Evolutionary conservation across 2,329 filamentous ascomycete species (phyloP).

Genomic region (Colletotrichum chlorophyti): DNA sequence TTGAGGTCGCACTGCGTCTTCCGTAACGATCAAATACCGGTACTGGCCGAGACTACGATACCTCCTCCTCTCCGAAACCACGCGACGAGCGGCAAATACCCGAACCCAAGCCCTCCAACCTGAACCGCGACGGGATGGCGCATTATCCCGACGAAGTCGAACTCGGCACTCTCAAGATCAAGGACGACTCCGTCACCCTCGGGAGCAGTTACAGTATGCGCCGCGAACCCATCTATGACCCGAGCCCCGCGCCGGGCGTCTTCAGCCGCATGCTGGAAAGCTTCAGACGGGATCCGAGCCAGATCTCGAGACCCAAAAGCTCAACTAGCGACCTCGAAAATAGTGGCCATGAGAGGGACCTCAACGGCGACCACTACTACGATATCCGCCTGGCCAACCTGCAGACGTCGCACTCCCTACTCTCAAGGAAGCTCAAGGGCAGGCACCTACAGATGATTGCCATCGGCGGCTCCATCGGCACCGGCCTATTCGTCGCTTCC

Average conservation of each 20-base stretch:
- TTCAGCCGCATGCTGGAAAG: conserved; percentile 60
- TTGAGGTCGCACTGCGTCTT: neutral
- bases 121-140: conserved; percentile 39
- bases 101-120: neutral
- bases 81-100: neutral
- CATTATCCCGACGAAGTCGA: conserved; percentile 51
- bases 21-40: neutral
- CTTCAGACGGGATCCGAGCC: conserved; percentile 67
- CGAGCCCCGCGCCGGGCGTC: conserved; percentile 39
- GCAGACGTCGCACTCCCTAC: conserved; percentile 77
- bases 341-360: conserved; percentile 33
- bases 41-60: too few species aligned
- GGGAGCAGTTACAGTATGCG: conserved; percentile 60
- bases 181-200: conserved; percentile 61
- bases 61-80: neutral
- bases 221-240: conserved; percentile 55
- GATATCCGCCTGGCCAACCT: conserved; percentile 66
- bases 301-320: conserved; percentile 54
- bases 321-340: conserved; percentile 40
- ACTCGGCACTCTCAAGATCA: conserved; percentile 64
- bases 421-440: conserved; percentile 80
- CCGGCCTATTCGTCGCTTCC: conserved; percentile 86
- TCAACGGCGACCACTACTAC: conserved; percentile 56
- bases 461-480: conserved; percentile 91
- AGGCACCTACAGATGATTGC: conserved; percentile 97